Evolutionary conservation across 2,329 filamentous ascomycete genomes (phyloP).

Genomic region (Eutypella sp.): DNA sequence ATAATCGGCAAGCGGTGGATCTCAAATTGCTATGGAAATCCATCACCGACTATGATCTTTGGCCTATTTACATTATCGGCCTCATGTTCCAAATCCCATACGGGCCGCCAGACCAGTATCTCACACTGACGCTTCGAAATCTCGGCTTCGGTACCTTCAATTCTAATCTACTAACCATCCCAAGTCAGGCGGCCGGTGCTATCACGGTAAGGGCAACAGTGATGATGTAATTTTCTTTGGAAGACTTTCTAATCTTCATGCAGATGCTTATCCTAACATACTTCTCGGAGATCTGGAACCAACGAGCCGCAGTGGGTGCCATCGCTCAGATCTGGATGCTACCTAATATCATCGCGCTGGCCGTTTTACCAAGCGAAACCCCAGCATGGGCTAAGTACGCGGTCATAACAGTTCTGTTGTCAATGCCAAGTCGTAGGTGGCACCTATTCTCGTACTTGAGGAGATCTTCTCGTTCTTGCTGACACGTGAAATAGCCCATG

Average conservation of each 20-base stretch:
- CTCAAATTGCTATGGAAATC: conserved; percentile 44
- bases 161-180: conserved; percentile 46
- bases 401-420: conserved; percentile 26
- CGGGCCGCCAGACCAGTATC: conserved; percentile 36
- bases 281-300: conserved; percentile 25
- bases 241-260: neutral
- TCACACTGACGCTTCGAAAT: conserved; percentile 42
- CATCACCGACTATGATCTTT: conserved; percentile 56
- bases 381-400: conserved; percentile 27
- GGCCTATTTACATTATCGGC: conserved; percentile 51
- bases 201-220: conserved; percentile 7
- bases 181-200: conserved; percentile 25
- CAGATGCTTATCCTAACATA: conserved; percentile 23
- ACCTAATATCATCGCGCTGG: conserved; percentile 27
- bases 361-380: conserved; percentile 21
- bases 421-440: conserved; percentile 26
- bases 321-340: conserved; percentile 30
- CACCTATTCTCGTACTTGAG: too few relatives aligned
- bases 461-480: neutral
- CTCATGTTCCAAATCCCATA: conserved; percentile 39
- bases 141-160: conserved; percentile 44
- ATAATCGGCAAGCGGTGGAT: conserved; percentile 49
- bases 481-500: conserved; percentile 21
- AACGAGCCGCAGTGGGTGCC: conserved; percentile 24
- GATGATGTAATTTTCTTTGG: too few relatives aligned